Evolutionary conservation across 2,329 filamentous ascomycete species (phyloP), one percentile per base, ranked within the genome.

Genomic region (Arachnomyces sp.): DNA sequence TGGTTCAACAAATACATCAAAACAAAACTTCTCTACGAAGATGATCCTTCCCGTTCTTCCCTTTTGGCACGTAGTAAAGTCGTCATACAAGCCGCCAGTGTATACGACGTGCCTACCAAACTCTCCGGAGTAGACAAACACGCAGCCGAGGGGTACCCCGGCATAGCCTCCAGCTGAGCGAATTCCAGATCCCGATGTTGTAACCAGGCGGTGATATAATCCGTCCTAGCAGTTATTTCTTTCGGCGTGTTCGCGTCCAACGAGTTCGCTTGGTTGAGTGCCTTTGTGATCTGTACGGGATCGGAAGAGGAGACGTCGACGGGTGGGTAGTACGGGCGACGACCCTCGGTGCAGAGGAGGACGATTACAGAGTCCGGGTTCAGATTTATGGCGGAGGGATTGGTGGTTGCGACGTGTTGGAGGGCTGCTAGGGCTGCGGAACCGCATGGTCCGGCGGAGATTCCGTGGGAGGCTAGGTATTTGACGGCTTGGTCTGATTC

Each of bases 271-370:
- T 57, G 60, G 0, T 70, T 67, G 8, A 77, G 57, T 0, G 52
- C 55, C 42, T 70, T 67, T 0, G 71, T 69, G 21, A 76, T 49
- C 1, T 44, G 38, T 3, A 71, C 59, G 0, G 65, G 49, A 30
- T 73, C 67, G 4, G 72, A 64, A 3, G 48, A 44, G 1, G 62
- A 62, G 0, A 73, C 66, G 21, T 64, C 56, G 3, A 45, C 42
- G 0, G 74, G 74, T 7, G 56, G 43, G 0, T 49, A 36, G 46
- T 84, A 83, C 2, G 71, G 65, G 29, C 81, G 68, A 7, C 53
- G 50, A 0, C 80, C 80, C 55, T 85, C 81, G 0, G 83, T 87
- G 45, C 75, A 80, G 31, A 85, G 71, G 1, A 87, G 56, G 1
- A 87, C 71, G 0, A 86, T 69, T 0, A 79, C 67, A 0, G 77